Base-by-base conservation (phyloP, 805 yeast species). In the Yamadazyma nakazawae region DNA sequence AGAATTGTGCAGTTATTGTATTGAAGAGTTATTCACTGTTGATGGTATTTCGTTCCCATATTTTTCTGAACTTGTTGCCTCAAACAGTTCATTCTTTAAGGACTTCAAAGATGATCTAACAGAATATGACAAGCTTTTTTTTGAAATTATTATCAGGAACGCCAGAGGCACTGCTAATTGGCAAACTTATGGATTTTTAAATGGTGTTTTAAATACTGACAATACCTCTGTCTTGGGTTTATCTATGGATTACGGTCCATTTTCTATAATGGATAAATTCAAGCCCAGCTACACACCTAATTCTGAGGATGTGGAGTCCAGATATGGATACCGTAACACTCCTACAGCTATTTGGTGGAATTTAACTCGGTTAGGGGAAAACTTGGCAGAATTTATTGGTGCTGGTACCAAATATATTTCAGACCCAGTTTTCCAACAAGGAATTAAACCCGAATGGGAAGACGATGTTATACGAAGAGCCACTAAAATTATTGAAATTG, bases 261-360 rank as follows among this genome's bases (percentile, higher is more conserved):
- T 88, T 67, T 87, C 95, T 16, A 85, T 90, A 50, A 78, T 91
- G 85, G 97, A 91, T 59, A 79, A 78, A 39, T 92, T 84, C 60
- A 83, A 88, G 57, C 91, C 95, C 13, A 64, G 75, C 41, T 92
- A 77, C 59, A 87, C 97, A 0, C 92, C 98, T 1, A 92, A 94
- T 60, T 89, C 88, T 46, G 97, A 90, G 59, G 99, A 94, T 63
- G 76, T 74, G 37, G 67, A 70, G 41, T 61, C 70, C 14, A 72
- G 97, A 38, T 92, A 94, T 62, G 80, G 89, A 7, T 91, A 85
- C 66, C 76, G 76, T n/a, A 89, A 87, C 58, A 84, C 88, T 10
- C 97, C 98, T 0, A 77, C 84, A 21, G 80, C 91, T 0, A 82
- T 92, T 38, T 89, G 96, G 96, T 92, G 96, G 95, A 94, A 92